Conservation (phyloP, 305 asterid species). For the Fraxinus angustifolia region DNA sequence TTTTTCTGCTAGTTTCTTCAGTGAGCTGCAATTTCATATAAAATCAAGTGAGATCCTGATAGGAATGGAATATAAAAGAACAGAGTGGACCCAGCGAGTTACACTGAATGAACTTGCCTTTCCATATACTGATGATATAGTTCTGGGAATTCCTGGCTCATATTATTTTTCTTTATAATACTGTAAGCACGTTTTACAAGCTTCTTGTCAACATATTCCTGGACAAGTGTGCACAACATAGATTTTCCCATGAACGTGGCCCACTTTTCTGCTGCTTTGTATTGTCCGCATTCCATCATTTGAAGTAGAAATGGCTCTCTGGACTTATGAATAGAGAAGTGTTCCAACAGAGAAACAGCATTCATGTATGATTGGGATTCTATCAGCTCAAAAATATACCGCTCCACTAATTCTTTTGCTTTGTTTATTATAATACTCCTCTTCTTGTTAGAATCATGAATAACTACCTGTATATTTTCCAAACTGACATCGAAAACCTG, state of each 20-base stretch:
- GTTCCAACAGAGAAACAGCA: slow-evolving; percentile 66
- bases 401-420: slow-evolving; percentile 59
- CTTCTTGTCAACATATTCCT: slow-evolving; percentile 54
- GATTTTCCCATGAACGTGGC: slow-evolving; percentile 82
- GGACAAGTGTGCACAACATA: slow-evolving; percentile 56
- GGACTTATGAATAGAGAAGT: slow-evolving; percentile 57
- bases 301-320: slow-evolving; percentile 59
- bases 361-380: slow-evolving; percentile 53
- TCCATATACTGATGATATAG: slow-evolving; percentile 73
- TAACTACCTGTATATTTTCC: slow-evolving; percentile 46
- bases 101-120: slow-evolving; percentile 47
- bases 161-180: slow-evolving; percentile 60
- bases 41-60: slow-evolving; percentile 3
- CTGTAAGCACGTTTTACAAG: slow-evolving; percentile 47
- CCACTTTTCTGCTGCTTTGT: slow-evolving; percentile 90
- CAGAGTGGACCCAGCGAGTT: slow-evolving; percentile 13
- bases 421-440: slow-evolving; percentile 24
- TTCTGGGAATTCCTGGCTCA: slow-evolving; percentile 77
- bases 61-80: slow-evolving; percentile 14
- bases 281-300: slow-evolving; percentile 57
- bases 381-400: slow-evolving; percentile 50
- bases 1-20: slow-evolving; percentile 90
- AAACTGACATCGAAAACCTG: slow-evolving; percentile 57
- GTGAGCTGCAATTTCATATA: slow-evolving; percentile 48
- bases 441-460: slow-evolving; percentile 32